Percentiles rank a stretch among this genome's conserved stretches.
These are phyloP conservation scores for Venturia pyrina DNA, from an alignment of 2,329 filamentous ascomycete genomes.

Conservation along the genomic window DNA sequence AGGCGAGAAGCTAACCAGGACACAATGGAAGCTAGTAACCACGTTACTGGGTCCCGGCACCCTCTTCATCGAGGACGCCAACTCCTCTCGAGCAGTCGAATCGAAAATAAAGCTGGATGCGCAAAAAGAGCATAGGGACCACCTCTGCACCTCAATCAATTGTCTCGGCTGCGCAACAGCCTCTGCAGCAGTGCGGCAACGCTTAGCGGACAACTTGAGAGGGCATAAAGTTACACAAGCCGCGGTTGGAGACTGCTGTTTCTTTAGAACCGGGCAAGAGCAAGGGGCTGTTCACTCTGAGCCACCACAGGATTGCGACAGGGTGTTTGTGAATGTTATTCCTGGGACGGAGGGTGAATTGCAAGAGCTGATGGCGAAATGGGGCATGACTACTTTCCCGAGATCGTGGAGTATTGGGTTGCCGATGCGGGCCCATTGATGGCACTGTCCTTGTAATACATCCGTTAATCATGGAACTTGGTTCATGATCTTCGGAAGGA, in stretches of 20 bases:
- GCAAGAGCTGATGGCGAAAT: slow-evolving; percentile 21
- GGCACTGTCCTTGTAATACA: neutral
- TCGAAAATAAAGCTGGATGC: slow-evolving; percentile 19
- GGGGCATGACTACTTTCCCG: slow-evolving; percentile 19
- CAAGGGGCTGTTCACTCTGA: slow-evolving; percentile 35
- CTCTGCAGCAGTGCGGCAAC: slow-evolving; percentile 29
- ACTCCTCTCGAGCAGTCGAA: slow-evolving; percentile 26
- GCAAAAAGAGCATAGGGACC: slow-evolving; percentile 21
- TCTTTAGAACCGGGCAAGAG: slow-evolving; percentile 34
- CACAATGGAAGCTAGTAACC: slow-evolving; percentile 39
- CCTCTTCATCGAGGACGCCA: slow-evolving; percentile 28
- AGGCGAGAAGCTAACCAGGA: slow-evolving; percentile 1
- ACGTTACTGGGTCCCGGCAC: slow-evolving; percentile 38
- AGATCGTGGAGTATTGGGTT: neutral
- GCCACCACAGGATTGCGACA: slow-evolving; percentile 21
- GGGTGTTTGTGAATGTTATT: slow-evolving; percentile 29
- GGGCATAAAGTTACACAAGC: slow-evolving; percentile 15
- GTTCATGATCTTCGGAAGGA: too few species aligned
- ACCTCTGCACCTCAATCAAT: slow-evolving; percentile 31
- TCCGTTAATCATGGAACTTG: too few species aligned
- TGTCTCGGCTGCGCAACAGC: slow-evolving; percentile 36
- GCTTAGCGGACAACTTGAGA: slow-evolving; percentile 23
- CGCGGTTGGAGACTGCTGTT: slow-evolving; percentile 25
- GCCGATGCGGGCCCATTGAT: neutral
- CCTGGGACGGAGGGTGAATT: slow-evolving; percentile 25